phyloP scores from a whole-genome alignment of 2,329 filamentous ascomycete genomes.

The Penicillium frequentans region DNA sequence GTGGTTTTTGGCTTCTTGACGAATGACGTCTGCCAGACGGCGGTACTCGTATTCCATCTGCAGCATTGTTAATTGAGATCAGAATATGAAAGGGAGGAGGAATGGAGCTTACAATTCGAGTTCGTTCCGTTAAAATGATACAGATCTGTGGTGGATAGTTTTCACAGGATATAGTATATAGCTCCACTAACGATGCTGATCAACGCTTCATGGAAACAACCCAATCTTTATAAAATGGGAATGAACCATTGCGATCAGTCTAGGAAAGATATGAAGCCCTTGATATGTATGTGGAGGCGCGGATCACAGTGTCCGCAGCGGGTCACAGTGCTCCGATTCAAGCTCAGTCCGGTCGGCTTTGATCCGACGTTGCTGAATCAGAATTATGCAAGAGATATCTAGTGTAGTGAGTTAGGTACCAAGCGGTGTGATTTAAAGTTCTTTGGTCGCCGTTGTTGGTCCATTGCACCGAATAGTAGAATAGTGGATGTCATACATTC shows the following conservation, averaged over 20 bases:
- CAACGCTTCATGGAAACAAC: background rate
- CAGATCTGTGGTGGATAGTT: background rate
- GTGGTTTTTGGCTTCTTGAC: constrained; percentile 14
- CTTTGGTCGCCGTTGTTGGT: constrained; percentile 5
- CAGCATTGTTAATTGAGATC: background rate
- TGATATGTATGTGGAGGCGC: constrained; percentile 11
- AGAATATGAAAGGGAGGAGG: background rate
- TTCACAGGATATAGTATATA: background rate
- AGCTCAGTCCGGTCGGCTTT: constrained; percentile 11
- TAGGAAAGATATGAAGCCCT: background rate
- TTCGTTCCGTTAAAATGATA: background rate
- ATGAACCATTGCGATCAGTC: background rate
- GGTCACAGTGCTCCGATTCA: constrained; percentile 30
- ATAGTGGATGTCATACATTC: background rate
- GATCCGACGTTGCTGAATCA: constrained; percentile 8
- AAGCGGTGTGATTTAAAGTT: background rate
- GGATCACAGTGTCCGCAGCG: constrained; percentile 29
- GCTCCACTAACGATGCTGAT: background rate
- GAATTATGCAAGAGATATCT: background rate
- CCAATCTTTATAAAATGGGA: background rate
- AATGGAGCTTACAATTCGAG: background rate
- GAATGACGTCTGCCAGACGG: constrained; percentile 19
- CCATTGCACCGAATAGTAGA: constrained; percentile 4
- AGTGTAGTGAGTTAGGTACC: background rate
- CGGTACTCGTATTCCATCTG: constrained; percentile 27